A percentile compares a stretch with the other conserved stretches of the same genome.
phyloP scores from a whole-genome alignment of 345 rosid species.

The Rhizophora mangle region DNA sequence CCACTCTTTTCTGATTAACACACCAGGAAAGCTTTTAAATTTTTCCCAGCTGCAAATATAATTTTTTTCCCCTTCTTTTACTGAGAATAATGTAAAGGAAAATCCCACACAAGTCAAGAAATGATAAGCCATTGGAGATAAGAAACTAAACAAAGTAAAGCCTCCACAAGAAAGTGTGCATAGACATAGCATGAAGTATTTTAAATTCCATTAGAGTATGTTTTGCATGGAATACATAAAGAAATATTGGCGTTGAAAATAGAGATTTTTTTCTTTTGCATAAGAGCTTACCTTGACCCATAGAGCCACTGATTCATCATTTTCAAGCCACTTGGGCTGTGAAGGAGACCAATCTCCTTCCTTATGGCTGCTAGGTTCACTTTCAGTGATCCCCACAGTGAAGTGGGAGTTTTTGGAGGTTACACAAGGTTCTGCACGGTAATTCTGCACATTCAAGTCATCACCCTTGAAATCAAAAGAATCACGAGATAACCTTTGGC shows the following conservation, averaged over 20 bases:
- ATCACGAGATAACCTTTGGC: conserved; percentile 38
- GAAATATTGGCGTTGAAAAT: conserved; percentile 1
- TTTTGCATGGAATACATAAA: conserved; percentile 2
- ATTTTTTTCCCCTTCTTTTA: not conserved
- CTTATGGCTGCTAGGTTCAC: conserved; percentile 43
- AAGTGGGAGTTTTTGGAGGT: conserved; percentile 44
- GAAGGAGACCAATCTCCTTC: conserved; percentile 55
- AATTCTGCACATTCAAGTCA: conserved; percentile 38
- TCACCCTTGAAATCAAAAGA: conserved; percentile 51
- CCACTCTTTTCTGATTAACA: not conserved
- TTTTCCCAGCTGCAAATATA: not conserved
- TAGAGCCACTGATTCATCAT: conserved; percentile 77
- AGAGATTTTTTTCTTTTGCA: conserved; percentile 1
- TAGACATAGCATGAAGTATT: not conserved
- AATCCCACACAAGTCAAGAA: not conserved
- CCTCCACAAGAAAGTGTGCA: conserved; percentile 4
- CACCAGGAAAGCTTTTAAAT: not conserved
- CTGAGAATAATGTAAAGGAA: not conserved
- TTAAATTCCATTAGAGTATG: not conserved
- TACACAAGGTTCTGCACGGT: conserved; percentile 28
- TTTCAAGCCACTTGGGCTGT: conserved; percentile 74
- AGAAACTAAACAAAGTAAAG: not conserved
- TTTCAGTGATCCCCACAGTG: conserved; percentile 45
- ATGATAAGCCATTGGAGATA: not conserved
- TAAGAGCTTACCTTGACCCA: conserved; percentile 84